Evolutionary conservation across 2,329 filamentous ascomycete genomes (phyloP).

Genomic region (Aspergillus aculeatinus): DNA sequence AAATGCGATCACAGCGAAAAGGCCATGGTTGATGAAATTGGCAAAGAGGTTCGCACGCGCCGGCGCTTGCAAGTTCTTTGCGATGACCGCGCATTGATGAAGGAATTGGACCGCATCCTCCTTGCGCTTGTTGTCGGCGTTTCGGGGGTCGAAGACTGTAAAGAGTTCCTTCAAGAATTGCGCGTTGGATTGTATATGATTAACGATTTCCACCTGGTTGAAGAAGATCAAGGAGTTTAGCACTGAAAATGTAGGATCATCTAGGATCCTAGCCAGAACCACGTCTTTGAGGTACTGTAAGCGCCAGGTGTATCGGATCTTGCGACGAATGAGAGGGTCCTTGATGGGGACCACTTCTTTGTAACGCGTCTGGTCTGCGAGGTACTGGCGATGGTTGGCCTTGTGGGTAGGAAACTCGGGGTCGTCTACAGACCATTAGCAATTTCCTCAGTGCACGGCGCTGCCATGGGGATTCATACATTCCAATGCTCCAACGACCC

Average conservation of each 20-base stretch:
- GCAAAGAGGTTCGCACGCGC: constrained; percentile 79
- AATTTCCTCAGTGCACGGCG: not conserved
- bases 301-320: constrained; percentile 95
- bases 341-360: constrained; percentile 96
- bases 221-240: constrained; percentile 98
- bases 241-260: constrained; percentile 96
- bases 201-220: constrained; percentile 97
- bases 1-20: constrained; percentile 88
- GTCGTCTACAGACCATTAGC: constrained; percentile 62
- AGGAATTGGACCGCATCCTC: constrained; percentile 96
- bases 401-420: constrained; percentile 97
- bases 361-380: constrained; percentile 83
- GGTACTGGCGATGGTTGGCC: constrained; percentile 91
- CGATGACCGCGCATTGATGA: constrained; percentile 90
- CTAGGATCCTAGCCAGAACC: constrained; percentile 91
- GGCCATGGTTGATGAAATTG: constrained; percentile 83
- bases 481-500: constrained; percentile 92
- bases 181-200: constrained; percentile 82
- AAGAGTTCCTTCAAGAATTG: constrained; percentile 83
- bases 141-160: constrained; percentile 70
- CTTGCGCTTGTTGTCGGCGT: constrained; percentile 67
- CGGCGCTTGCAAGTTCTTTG: constrained; percentile 87
- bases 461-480: constrained; percentile 49
- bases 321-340: constrained; percentile 74
- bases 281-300: constrained; percentile 97